Percentiles rank a stretch among this genome's conserved stretches.
Conservation (phyloP, 768 basidiomycete genomes). For the Mycena indigotica region DNA sequence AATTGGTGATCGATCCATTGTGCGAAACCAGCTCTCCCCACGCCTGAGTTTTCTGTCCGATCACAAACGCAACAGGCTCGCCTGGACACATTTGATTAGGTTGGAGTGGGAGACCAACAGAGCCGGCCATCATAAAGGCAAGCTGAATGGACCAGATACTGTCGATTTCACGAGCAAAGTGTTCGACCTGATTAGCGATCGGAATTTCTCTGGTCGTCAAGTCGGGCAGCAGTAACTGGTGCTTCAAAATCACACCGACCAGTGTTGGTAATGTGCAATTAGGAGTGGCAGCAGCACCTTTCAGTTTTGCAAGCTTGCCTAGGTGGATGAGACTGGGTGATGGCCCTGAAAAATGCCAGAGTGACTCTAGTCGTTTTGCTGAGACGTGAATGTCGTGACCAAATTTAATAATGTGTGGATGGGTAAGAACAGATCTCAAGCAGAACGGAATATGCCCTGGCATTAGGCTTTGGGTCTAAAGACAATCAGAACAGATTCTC, state of each 20-base stretch:
- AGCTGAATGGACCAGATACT: constrained; percentile 11
- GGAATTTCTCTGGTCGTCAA: neutral
- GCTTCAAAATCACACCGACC: neutral
- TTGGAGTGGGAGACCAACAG: constrained; percentile 13
- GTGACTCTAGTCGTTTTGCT: neutral
- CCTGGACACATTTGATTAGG: constrained; percentile 1
- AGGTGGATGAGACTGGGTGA: constrained; percentile 7
- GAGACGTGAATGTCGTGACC: constrained; percentile 2
- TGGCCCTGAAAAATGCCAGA: neutral
- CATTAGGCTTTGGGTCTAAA: too few relatives aligned
- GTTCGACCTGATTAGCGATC: neutral
- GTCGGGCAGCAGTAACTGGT: neutral
- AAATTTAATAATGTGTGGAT: constrained; percentile 12
- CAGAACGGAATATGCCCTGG: too few relatives aligned
- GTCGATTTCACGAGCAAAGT: constrained; percentile 1
- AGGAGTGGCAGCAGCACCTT: constrained; percentile 1
- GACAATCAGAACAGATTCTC: too few relatives aligned
- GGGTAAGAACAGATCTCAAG: constrained; percentile 5
- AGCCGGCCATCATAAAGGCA: neutral
- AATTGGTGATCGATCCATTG: constrained; percentile 4
- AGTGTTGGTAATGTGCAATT: constrained; percentile 4
- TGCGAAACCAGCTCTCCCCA: constrained; percentile 10
- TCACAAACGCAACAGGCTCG: constrained; percentile 17
- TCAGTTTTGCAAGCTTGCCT: constrained; percentile 8
- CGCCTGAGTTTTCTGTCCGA: constrained; percentile 6